Evolutionary conservation across 371 early-diverging fungal species (phyloP).

Genomic region (Mortierella sp.): DNA sequence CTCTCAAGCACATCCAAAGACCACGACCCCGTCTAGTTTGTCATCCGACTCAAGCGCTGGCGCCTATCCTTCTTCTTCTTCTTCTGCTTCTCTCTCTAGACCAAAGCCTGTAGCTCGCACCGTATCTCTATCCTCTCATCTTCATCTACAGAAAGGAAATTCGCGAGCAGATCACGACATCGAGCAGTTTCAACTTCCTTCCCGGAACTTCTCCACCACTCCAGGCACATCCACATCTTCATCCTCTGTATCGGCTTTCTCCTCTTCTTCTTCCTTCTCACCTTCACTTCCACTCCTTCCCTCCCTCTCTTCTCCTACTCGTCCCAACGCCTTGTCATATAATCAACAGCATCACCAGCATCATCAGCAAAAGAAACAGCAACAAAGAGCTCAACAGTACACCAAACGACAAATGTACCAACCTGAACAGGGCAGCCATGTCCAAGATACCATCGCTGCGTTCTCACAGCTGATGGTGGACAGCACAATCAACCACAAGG

Average conservation of each 20-base stretch:
- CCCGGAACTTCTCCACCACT: conserved; percentile 3
- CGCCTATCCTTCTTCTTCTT: conserved; percentile 2
- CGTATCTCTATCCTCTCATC: conserved; percentile 25
- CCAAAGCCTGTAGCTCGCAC: conserved; percentile 27
- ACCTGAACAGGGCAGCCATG: conserved; percentile 32
- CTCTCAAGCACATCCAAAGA: conserved; percentile 6
- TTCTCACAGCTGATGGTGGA: conserved; percentile 31
- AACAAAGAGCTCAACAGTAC: conserved; percentile 12
- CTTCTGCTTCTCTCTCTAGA: conserved; percentile 1
- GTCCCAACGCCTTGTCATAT: not conserved
- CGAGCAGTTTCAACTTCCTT: conserved; percentile 10
- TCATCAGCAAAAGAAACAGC: conserved; percentile 18
- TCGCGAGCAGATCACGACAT: not conserved
- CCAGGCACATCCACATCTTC: conserved; percentile 3
- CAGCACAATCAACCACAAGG: conserved; percentile 14
- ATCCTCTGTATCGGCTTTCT: not conserved
- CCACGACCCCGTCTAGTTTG: conserved; percentile 15
- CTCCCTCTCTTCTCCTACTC: not conserved
- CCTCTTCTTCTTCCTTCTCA: conserved; percentile 1
- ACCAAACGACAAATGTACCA: conserved; percentile 11
- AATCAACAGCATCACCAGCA: conserved; percentile 6
- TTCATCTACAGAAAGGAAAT: conserved; percentile 24
- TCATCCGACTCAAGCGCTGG: conserved; percentile 3
- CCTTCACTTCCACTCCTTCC: not conserved
- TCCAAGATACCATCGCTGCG: conserved; percentile 31